These are phyloP conservation scores for Podospora pseudoanserina DNA, from an alignment of 495 filamentous ascomycete genomes.

Conservation along the genomic window DNA sequence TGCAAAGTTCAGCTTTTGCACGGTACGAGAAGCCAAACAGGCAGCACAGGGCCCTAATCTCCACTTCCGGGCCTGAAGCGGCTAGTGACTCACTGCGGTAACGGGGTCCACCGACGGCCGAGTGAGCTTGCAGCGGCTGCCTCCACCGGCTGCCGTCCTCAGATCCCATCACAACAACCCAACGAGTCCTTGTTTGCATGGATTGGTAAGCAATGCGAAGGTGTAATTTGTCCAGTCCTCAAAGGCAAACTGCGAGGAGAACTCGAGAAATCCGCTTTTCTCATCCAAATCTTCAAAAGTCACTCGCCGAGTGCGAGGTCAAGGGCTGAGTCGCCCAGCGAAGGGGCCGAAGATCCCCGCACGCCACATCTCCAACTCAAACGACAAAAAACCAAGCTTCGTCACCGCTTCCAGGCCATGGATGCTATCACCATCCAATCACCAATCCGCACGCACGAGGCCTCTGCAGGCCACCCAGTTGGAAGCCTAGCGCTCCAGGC, in stretches of 20 bases:
- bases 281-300: background rate
- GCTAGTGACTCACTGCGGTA: constrained; percentile 21
- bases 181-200: background rate
- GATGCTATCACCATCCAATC: background rate
- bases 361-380: background rate
- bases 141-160: constrained; percentile 5
- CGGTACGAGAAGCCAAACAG: background rate
- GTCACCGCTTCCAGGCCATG: background rate
- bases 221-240: constrained; percentile 5
- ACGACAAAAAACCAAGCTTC: background rate
- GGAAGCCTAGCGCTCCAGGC: background rate
- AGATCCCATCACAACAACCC: background rate
- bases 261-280: background rate
- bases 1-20: background rate
- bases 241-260: constrained; percentile 12
- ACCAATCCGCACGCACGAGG: background rate
- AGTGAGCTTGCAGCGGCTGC: constrained; percentile 13
- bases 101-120: constrained; percentile 6
- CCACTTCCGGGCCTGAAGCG: constrained; percentile 11
- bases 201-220: background rate
- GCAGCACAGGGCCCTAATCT: constrained; percentile 12
- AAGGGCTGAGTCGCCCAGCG: background rate
- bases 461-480: background rate
- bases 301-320: background rate
- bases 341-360: background rate